Evolutionary conservation across 768 basidiomycete genomes (phyloP).

Genomic region (Lactifluus pinguis): DNA sequence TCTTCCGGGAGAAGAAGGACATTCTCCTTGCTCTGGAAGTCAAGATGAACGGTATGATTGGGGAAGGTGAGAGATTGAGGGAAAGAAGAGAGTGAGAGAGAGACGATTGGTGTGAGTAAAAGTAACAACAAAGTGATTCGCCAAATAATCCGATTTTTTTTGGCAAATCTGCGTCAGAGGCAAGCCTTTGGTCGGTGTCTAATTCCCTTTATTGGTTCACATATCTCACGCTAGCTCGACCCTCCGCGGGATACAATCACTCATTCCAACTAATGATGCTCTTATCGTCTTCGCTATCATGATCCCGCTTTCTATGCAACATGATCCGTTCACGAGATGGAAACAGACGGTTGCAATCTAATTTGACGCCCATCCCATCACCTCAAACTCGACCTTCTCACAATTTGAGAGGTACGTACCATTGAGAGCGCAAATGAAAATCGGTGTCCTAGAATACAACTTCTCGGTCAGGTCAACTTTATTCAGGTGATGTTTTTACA

Average conservation of each 20-base stretch:
- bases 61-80: not conserved
- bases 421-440: constrained; percentile 67
- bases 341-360: constrained; percentile 65
- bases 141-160: not conserved
- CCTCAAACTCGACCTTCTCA: no score
- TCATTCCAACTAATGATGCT: constrained; percentile 66
- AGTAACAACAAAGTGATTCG: constrained; percentile 2
- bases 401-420: constrained; percentile 28
- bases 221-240: not conserved
- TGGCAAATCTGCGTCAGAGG: not conserved
- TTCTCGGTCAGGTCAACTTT: not conserved
- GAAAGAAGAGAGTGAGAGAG: constrained; percentile 1
- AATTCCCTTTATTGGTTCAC: not conserved
- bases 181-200: not conserved
- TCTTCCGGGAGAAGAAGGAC: constrained; percentile 92
- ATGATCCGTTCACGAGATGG: constrained; percentile 61
- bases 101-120: not conserved
- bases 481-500: constrained; percentile 20
- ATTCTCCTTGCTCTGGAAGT: constrained; percentile 60
- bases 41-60: constrained; percentile 65
- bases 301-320: constrained; percentile 66
- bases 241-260: not conserved
- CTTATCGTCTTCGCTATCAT: constrained; percentile 44
- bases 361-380: not conserved
- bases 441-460: constrained; percentile 47